Base-by-base conservation (phyloP, 805 yeast genomes). In the Cyberlindnera euphorbiae region DNA sequence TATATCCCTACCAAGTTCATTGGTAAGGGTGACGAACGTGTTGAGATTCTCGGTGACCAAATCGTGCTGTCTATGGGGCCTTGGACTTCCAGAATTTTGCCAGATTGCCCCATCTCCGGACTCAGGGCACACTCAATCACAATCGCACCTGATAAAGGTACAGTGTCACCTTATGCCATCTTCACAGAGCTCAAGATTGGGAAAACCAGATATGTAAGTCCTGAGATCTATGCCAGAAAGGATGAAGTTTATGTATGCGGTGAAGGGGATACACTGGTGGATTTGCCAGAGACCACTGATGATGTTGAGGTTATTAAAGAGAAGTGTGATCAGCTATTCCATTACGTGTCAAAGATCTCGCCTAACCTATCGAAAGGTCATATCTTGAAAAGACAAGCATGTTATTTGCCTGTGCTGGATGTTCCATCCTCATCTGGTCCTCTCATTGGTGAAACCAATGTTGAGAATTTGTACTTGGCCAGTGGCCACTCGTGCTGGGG, bases 401-500 rank as follows among this genome's bases (percentile, higher is more conserved):
- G 98, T 60, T 90, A 88, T 59, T 68, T 90, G 52, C 98, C 98
- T 1, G 96, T 90, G 5, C 71, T 90, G 34, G 96, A 90, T 56
- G 90, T 88, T 8, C 95, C 97, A 1, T 82, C 94, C 5, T 76
- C 86, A 26, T 77, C 90, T 2, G 98, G 98, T 6, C 98, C 98
- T 0, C 66, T 93, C 36, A 80, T 90, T 49, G 98, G 98, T 30
- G 90, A 85, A 50, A 90, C 97, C 0, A 88, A 88, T 52, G 94
- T 89, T 7, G 76, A 73, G 16, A 79, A 80, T 42, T 64, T 90
- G 42, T 83, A 66, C 50, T 59, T 90, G 38, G 96, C 96, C 3
- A 76, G 90, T 12, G 98, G 97, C 0, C 98, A 90, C 60, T 83
- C 96, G 12, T 93, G 97, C 63, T 90, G 98, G 98, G 98, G 98